Evolutionary conservation across 441 rosid genomes (phyloP).

Genomic region (Pelargonium australe): DNA sequence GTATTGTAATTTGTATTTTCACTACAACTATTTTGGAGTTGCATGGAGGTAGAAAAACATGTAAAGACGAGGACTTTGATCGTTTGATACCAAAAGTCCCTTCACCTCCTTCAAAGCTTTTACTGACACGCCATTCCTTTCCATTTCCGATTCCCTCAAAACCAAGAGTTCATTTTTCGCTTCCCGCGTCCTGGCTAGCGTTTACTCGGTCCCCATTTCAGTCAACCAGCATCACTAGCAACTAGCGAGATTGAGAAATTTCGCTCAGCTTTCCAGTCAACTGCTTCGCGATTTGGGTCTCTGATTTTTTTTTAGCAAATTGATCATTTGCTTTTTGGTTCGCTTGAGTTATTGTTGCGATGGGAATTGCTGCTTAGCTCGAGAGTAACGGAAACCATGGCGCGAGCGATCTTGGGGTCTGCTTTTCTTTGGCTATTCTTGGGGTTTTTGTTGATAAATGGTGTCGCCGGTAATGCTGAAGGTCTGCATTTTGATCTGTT

Average conservation of each 20-base stretch:
- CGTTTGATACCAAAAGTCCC: neutral
- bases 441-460: neutral
- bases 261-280: neutral
- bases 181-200: neutral
- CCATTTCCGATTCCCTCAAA: neutral
- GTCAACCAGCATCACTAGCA: neutral
- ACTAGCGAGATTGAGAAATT: neutral
- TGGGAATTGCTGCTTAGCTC: conserved; percentile 2
- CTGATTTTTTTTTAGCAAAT: neutral
- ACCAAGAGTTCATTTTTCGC: neutral
- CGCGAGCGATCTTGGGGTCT: neutral
- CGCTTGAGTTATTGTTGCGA: neutral
- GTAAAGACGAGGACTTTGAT: neutral
- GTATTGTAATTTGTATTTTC: too few relatives aligned
- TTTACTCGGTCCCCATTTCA: conserved; percentile 6
- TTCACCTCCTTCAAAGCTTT: neutral
- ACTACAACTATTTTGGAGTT: too few relatives aligned
- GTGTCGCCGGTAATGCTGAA: conserved; percentile 8
- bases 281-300: neutral
- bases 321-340: neutral
- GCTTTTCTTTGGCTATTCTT: neutral
- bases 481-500: neutral
- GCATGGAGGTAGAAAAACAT: too few relatives aligned
- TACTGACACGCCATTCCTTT: neutral
- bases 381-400: neutral